phyloP scores from a whole-genome alignment of 441 rosid genomes.

The Jatropha podagrica region DNA sequence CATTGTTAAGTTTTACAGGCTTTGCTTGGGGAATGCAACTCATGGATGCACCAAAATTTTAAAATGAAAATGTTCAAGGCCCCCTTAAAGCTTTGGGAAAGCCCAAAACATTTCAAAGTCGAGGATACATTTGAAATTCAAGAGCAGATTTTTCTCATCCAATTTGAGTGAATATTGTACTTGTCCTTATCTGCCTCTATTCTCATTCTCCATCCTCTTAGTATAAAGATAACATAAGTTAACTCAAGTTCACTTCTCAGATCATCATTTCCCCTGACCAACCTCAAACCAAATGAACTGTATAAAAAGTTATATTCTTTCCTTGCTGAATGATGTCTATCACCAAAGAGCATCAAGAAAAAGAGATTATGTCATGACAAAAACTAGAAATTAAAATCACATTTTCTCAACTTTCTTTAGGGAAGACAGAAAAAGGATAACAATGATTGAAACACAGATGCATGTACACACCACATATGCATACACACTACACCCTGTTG shows the following conservation, averaged over 20 bases:
- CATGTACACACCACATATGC: not conserved
- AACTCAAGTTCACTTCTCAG: not conserved
- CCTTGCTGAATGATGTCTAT: not conserved
- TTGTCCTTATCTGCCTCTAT: not conserved
- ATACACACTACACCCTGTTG: not conserved
- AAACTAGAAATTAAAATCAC: not conserved
- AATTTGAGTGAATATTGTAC: not conserved
- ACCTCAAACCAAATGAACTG: too few species aligned
- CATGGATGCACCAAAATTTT: not conserved
- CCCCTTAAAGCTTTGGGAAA: too few species aligned
- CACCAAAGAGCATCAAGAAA: not conserved
- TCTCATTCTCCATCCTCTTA: not conserved
- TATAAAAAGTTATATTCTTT: not conserved
- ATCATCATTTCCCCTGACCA: not conserved
- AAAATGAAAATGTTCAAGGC: not conserved
- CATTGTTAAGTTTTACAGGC: not conserved
- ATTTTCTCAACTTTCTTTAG: not conserved
- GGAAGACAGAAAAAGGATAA: not conserved
- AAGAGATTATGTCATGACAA: not conserved
- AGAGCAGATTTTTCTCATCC: not conserved
- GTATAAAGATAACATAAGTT: not conserved
- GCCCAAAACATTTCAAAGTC: not conserved
- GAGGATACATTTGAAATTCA: not conserved
- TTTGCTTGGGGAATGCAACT: not conserved
- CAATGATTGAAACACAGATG: not conserved